These are phyloP conservation scores for Ilex asprella DNA, from an alignment of 257 asterid genomes.

Conservation along the genomic window DNA sequence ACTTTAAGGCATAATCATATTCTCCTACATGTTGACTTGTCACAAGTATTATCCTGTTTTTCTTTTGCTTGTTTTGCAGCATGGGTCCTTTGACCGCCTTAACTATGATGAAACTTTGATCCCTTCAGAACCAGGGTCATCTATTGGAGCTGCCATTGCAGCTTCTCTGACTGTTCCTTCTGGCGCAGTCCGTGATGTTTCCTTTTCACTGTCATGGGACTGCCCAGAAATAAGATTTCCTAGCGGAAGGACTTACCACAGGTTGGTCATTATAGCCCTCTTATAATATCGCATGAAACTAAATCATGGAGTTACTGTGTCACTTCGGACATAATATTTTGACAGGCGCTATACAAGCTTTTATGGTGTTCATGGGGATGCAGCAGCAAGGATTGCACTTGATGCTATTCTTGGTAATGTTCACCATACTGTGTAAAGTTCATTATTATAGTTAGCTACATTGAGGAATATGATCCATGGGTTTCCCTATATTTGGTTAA, in stretches of 20 bases:
- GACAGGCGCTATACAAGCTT: slow-evolving; percentile 85
- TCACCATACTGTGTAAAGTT: not conserved
- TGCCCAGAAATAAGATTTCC: slow-evolving; percentile 78
- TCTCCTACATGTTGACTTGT: too few relatives aligned
- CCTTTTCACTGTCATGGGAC: slow-evolving; percentile 86
- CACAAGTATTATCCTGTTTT: too few relatives aligned
- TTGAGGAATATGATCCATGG: too few relatives aligned
- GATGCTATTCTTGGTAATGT: slow-evolving; percentile 79
- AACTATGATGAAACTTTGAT: slow-evolving; percentile 51
- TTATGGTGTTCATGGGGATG: slow-evolving; percentile 57
- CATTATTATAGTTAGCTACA: too few relatives aligned
- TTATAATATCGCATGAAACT: not conserved
- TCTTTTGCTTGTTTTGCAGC: slow-evolving; percentile 25
- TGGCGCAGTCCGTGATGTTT: slow-evolving; percentile 43
- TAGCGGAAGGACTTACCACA: slow-evolving; percentile 85
- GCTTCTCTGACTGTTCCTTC: slow-evolving; percentile 77
- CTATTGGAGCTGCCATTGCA: slow-evolving; percentile 87
- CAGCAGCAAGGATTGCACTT: slow-evolving; percentile 71
- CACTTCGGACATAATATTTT: slow-evolving; percentile 11
- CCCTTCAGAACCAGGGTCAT: slow-evolving; percentile 78
- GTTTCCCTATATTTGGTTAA: too few relatives aligned
- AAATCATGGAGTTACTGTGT: not conserved
- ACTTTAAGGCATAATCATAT: too few relatives aligned
- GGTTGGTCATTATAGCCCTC: slow-evolving; percentile 34
- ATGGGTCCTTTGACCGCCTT: slow-evolving; percentile 80